Evolutionary conservation across 768 basidiomycete genomes (phyloP).

Genomic region (Xerocomus potaroensis): DNA sequence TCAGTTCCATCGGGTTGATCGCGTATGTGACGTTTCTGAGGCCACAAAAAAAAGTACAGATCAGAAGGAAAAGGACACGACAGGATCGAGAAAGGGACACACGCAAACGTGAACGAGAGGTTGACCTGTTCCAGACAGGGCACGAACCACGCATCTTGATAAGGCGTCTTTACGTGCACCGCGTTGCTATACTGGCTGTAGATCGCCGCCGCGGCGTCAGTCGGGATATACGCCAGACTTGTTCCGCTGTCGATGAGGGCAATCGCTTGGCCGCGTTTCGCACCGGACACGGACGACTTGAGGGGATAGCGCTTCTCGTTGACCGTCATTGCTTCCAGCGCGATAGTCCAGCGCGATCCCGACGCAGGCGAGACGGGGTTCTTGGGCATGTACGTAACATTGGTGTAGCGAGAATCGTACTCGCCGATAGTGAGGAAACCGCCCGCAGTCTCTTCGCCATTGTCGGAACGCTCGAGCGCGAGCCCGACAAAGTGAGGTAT

Average conservation of each 20-base stretch:
- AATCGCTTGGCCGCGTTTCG: constrained; percentile 30
- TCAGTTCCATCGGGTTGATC: constrained; percentile 44
- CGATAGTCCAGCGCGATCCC: constrained; percentile 38
- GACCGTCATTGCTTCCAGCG: constrained; percentile 37
- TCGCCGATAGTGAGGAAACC: constrained; percentile 42
- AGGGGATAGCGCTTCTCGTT: constrained; percentile 28
- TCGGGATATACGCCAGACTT: constrained; percentile 36
- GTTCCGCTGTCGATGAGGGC: constrained; percentile 44
- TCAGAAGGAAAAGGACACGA: too few species aligned
- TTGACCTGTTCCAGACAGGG: constrained; percentile 29
- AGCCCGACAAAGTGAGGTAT: constrained; percentile 40
- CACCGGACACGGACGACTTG: constrained; percentile 27
- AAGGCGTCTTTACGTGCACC: constrained; percentile 27
- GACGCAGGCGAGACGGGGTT: constrained; percentile 33
- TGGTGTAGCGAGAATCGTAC: constrained; percentile 34
- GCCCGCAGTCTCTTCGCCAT: constrained; percentile 38
- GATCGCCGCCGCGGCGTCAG: constrained; percentile 33
- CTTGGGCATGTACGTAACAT: constrained; percentile 29
- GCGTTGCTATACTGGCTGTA: constrained; percentile 38
- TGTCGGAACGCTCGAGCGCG: constrained; percentile 38
- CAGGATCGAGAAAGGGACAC: not conserved
- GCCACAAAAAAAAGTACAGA: not conserved
- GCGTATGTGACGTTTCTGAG: constrained; percentile 27
- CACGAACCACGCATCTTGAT: constrained; percentile 36
- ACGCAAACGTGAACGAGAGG: constrained; percentile 23